Percentiles rank a stretch among this genome's conserved stretches.
phyloP scores from a whole-genome alignment of 306 rosid species.

The Cicer chorassanicum region DNA sequence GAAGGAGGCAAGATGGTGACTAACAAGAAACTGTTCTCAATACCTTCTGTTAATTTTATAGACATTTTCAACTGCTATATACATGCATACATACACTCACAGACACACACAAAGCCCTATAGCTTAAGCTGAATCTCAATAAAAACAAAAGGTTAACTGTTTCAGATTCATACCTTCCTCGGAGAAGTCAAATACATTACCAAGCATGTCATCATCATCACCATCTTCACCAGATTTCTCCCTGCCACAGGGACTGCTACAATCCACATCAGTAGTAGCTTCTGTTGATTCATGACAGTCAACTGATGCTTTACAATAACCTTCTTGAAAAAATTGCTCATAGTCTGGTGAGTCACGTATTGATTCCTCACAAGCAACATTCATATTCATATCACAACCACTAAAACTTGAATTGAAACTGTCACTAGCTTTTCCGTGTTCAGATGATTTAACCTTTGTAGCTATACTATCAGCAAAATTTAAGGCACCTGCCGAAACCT shows the following conservation, averaged over 20 bases:
- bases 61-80: not conserved
- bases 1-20: conserved; percentile 20
- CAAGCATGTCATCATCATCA: conserved; percentile 78
- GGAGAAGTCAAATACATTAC: conserved; percentile 83
- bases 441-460: conserved; percentile 54
- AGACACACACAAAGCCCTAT: not conserved
- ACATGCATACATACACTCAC: not conserved
- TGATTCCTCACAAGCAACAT: conserved; percentile 64
- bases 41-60: not conserved
- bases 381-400: conserved; percentile 69
- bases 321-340: conserved; percentile 77
- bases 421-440: conserved; percentile 54
- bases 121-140: conserved; percentile 23
- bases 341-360: conserved; percentile 66
- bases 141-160: conserved; percentile 34
- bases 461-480: conserved; percentile 55
- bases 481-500: conserved; percentile 50
- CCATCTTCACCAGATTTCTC: conserved; percentile 82
- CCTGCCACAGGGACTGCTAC: conserved; percentile 71
- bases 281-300: conserved; percentile 61
- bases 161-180: conserved; percentile 74
- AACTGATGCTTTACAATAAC: conserved; percentile 70
- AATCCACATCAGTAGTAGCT: conserved; percentile 67
- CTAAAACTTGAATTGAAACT: conserved; percentile 65
- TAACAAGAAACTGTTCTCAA: conserved; percentile 19